These are phyloP conservation scores for Lophium mytilinum DNA, from an alignment of 495 filamentous ascomycete genomes.

Conservation along the genomic window DNA sequence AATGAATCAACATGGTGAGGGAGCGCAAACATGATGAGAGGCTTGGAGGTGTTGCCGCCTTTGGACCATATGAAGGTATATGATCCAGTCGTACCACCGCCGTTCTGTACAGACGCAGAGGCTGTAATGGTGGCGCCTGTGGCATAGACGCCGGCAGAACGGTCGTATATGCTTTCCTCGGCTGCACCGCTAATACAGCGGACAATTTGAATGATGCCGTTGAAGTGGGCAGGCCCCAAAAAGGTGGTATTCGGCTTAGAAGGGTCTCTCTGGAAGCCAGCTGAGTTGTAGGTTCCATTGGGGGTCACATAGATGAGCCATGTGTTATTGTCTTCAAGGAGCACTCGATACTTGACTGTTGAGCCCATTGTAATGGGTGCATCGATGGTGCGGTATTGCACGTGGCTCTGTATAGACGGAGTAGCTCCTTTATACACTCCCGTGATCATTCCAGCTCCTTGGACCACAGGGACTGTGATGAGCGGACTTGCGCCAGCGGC, in stretches of 20 bases:
- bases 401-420: slow-evolving; percentile 62
- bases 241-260: slow-evolving; percentile 41
- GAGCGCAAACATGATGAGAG: slow-evolving; percentile 79
- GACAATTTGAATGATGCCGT: slow-evolving; percentile 71
- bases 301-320: slow-evolving; percentile 79
- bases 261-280: slow-evolving; percentile 31
- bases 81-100: slow-evolving; percentile 47
- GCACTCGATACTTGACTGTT: slow-evolving; percentile 65
- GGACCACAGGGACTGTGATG: slow-evolving; percentile 75
- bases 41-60: slow-evolving; percentile 41
- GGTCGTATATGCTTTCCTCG: slow-evolving; percentile 64
- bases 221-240: slow-evolving; percentile 44
- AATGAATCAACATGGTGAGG: slow-evolving; percentile 81
- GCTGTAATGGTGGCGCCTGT: slow-evolving; percentile 34
- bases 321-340: slow-evolving; percentile 57
- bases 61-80: slow-evolving; percentile 68
- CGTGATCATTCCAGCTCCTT: slow-evolving; percentile 84
- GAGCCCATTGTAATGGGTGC: slow-evolving; percentile 46
- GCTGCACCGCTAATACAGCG: slow-evolving; percentile 53
- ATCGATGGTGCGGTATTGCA: slow-evolving; percentile 60
- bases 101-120: slow-evolving; percentile 48
- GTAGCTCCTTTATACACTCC: slow-evolving; percentile 60
- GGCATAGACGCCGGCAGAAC: slow-evolving; percentile 64
- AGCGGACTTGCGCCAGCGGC: slow-evolving; percentile 42
- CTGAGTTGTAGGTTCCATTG: slow-evolving; percentile 32